Evolutionary conservation across 169 alveolate genomes (phyloP).

Genomic region (Sarcocystis neurona): DNA sequence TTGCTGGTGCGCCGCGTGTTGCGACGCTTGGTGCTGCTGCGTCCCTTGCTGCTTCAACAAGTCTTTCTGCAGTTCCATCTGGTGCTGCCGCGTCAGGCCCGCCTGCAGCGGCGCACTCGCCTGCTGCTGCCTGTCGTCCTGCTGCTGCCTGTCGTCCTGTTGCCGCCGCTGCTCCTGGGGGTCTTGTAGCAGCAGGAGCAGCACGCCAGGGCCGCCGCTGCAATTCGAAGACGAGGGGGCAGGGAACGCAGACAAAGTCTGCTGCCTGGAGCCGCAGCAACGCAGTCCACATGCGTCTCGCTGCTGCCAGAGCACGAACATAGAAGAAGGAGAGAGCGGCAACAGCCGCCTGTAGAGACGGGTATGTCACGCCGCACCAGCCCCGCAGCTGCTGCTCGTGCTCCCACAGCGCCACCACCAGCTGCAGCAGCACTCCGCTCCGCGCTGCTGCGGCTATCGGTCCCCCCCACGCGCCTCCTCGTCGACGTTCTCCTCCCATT

Average conservation of each 20-base stretch:
- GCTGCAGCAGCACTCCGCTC: too few relatives aligned
- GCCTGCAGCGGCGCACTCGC: too few relatives aligned
- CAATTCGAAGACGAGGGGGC: not conserved
- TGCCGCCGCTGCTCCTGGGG: too few relatives aligned
- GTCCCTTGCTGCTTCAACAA: too few relatives aligned
- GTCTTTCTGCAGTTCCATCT: too few relatives aligned
- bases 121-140: too few relatives aligned
- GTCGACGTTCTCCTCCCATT: not conserved
- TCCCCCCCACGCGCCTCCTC: not conserved
- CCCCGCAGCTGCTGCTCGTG: not conserved
- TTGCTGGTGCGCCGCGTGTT: too few relatives aligned
- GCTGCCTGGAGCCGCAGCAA: not conserved
- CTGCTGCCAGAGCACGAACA: not conserved
- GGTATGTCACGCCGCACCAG: not conserved
- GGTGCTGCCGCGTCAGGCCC: too few relatives aligned
- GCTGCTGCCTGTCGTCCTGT: too few relatives aligned
- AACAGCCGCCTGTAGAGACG: slow-evolving; percentile 2
- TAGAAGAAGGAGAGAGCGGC: not conserved
- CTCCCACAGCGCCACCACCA: not conserved
- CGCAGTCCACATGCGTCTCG: not conserved
- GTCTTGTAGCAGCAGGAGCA: too few relatives aligned
- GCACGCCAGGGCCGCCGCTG: not conserved
- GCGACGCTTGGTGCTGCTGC: too few relatives aligned
- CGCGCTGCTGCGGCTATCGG: not conserved
- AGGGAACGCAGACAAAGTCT: not conserved